Evolutionary conservation across 2,329 filamentous ascomycete species (phyloP).

Genomic region (Helotiales sp.): DNA sequence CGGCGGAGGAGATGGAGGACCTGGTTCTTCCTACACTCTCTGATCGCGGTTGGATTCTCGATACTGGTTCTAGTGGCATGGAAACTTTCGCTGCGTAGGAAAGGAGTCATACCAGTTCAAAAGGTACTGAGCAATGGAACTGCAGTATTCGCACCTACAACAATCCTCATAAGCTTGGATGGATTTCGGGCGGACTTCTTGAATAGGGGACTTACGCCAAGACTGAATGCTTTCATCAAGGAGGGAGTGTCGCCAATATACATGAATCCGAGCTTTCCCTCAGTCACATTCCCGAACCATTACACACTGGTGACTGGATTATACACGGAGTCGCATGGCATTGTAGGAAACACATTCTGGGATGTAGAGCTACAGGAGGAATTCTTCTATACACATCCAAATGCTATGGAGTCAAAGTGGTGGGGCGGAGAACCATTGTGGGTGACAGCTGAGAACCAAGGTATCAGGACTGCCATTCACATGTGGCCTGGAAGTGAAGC

Average conservation of each 20-base stretch:
- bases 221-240: conserved; percentile 71
- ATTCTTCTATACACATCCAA: conserved; percentile 83
- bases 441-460: conserved; percentile 85
- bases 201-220: conserved; percentile 78
- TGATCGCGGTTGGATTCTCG: conserved; percentile 54
- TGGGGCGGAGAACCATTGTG: conserved; percentile 94
- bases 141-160: conserved; percentile 85
- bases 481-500: conserved; percentile 99
- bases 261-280: conserved; percentile 94
- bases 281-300: conserved; percentile 95
- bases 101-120: conserved; percentile 34
- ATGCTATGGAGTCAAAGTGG: conserved; percentile 81
- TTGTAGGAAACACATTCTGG: conserved; percentile 95
- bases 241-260: conserved; percentile 87
- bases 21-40: conserved; percentile 53
- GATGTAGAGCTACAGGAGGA: conserved; percentile 74
- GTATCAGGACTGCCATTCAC: conserved; percentile 78
- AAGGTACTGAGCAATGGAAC: conserved; percentile 74
- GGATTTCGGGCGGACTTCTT: conserved; percentile 94
- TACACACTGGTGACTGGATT: conserved; percentile 91
- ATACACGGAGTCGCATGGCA: conserved; percentile 88
- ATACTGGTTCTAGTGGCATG: conserved; percentile 58
- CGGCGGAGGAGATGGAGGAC: conserved; percentile 54
- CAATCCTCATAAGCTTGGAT: conserved; percentile 90
- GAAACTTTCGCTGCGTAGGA: conserved; percentile 54